Evolutionary conservation across 805 yeast species (phyloP).

Genomic region (Hanseniaspora hatyaiensis): DNA sequence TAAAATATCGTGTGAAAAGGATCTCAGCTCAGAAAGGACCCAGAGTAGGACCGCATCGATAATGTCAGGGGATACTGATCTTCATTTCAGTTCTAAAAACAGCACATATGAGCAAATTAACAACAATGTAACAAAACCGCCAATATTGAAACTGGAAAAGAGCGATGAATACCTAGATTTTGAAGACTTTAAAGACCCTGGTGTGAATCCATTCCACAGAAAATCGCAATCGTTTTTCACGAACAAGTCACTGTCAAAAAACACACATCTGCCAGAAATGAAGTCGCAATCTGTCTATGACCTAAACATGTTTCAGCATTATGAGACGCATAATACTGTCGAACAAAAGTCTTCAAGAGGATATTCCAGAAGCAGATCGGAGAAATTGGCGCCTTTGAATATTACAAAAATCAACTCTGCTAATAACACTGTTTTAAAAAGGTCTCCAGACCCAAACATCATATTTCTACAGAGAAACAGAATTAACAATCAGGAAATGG

Average conservation of each 20-base stretch:
- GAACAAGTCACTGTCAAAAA: too few relatives aligned
- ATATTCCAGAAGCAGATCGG: not conserved
- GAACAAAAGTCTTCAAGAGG: not conserved
- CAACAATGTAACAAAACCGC: not conserved
- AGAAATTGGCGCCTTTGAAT: constrained; percentile 10
- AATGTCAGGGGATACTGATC: constrained; percentile 5
- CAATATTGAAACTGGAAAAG: constrained; percentile 12
- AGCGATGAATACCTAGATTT: not conserved
- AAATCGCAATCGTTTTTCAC: not conserved
- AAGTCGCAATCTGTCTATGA: not conserved
- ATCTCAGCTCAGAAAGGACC: not conserved
- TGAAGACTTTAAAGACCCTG: not conserved
- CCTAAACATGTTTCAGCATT: not conserved
- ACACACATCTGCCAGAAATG: not conserved
- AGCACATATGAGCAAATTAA: not conserved
- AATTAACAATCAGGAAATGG: constrained; percentile 4
- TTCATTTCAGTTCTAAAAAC: not conserved
- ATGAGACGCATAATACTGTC: not conserved
- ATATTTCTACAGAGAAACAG: constrained; percentile 2
- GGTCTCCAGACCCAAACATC: constrained; percentile 4
- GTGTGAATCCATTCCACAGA: not conserved
- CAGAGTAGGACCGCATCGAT: not conserved
- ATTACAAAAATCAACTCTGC: constrained; percentile 2
- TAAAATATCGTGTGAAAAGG: not conserved
- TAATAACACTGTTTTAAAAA: not conserved